Evolutionary conservation across 2,329 filamentous ascomycete genomes (phyloP).

Genomic region (Hypoxylon sp.): DNA sequence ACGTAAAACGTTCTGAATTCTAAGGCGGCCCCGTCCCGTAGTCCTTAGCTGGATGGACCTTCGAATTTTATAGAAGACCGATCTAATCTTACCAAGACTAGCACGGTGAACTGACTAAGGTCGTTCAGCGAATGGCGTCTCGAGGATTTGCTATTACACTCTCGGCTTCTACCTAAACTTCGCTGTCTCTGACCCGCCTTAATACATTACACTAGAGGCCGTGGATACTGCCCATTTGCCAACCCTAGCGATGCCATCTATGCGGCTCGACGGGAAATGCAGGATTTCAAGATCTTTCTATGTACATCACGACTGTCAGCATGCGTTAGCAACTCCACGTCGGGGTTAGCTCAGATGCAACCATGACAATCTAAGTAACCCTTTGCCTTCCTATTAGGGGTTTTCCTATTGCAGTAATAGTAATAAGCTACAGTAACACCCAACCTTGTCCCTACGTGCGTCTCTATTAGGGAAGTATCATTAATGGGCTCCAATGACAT

Average conservation of each 20-base stretch:
- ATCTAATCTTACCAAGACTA: conserved; percentile 5
- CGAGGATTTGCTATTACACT: conserved; percentile 7
- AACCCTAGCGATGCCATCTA: neutral
- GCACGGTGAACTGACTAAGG: conserved; percentile 1
- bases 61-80: conserved; percentile 9
- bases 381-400: conserved; percentile 30
- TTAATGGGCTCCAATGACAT: conserved; percentile 16
- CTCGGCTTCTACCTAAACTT: conserved; percentile 18
- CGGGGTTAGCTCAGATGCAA: conserved; percentile 25
- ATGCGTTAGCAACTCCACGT: conserved; percentile 18
- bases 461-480: conserved; percentile 28
- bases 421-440: conserved; percentile 34
- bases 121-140: conserved; percentile 8
- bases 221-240: conserved; percentile 18
- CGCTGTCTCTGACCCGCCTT: conserved; percentile 4
- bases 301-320: conserved; percentile 18
- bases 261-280: conserved; percentile 6
- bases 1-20: neutral
- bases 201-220: conserved; percentile 1
- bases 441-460: conserved; percentile 26
- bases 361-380: conserved; percentile 39
- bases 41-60: neutral
- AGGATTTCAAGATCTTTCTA: conserved; percentile 3
- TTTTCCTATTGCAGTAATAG: conserved; percentile 33
- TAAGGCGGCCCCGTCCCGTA: conserved; percentile 7